Evolutionary conservation across 305 asterid species (phyloP), one percentile per base, ranked within the genome.

Genomic region (Andrographis paniculata): DNA sequence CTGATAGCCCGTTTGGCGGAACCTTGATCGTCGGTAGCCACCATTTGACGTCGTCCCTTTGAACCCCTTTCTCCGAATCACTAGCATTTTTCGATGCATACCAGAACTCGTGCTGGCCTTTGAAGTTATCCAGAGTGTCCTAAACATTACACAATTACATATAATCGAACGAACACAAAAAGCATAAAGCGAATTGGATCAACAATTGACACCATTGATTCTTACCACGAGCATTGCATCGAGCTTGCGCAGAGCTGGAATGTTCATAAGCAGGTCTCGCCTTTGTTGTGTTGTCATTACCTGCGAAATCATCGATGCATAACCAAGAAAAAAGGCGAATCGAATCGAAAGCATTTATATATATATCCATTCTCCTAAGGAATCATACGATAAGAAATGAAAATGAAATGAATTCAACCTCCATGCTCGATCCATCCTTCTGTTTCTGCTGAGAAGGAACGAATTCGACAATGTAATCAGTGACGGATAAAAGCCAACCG

Each of bases 21-120:
- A 88, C 95, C 71, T 84, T 88, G 17, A 88, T 74, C 0, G 83
- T 73, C 9, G 97, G 97, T 36, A 79, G 70, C 97, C 97, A 88
- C 97, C 97, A 88, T 65, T 84, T 88, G 7, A n/a, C n/a, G n/a
- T 71, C 93, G 31, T 68, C 56, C 63, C 75, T 70, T 56, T 76
- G 87, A 10, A 75, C 67, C 37, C 95, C 95, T 63, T 63, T 69
- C 60, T 87, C 88, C 0, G 92, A 77, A 42, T 84, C 95, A 13
- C 67, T 68, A 0, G 95, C 95, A 48, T 87, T 88, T 51, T 44
- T 77, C 2, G 88, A 71, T 9, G 82, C 78, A 15, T 88, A 88
- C 78, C 76, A 77, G 63, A 77, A 88, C 45, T 88, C 94, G 35
- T 81, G 88, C 40, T 68, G 70, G 2, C 63, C 73, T 48, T 22